Evolutionary conservation across 345 rosid species (phyloP).

Genomic region (Ailanthus altissimus): DNA sequence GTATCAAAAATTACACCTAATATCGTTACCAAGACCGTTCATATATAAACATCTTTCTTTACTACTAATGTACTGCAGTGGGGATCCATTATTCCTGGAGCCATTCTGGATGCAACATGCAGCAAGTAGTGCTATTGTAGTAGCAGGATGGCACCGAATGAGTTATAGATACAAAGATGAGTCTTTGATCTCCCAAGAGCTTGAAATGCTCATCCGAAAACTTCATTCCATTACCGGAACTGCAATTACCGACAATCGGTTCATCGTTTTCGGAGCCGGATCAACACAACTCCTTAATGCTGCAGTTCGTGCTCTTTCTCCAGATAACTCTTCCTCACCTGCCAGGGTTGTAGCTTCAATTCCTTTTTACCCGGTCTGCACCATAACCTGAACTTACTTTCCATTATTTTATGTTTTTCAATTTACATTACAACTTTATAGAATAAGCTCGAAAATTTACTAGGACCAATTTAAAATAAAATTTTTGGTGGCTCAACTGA

Average conservation of each 20-base stretch:
- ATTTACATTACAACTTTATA: no score
- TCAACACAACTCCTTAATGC: constrained; percentile 69
- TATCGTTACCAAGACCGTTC: no score
- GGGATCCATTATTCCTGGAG: constrained; percentile 59
- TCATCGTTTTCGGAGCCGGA: constrained; percentile 59
- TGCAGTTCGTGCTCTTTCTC: constrained; percentile 59
- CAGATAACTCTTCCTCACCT: constrained; percentile 42
- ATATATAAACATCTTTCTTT: no score
- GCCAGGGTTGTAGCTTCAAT: constrained; percentile 48
- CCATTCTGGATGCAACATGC: constrained; percentile 58
- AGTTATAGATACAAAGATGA: constrained; percentile 36
- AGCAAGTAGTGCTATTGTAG: constrained; percentile 42
- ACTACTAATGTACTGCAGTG: no score
- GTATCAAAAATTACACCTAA: no score
- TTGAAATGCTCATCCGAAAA: constrained; percentile 45
- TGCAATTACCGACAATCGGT: constrained; percentile 52
- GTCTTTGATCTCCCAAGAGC: constrained; percentile 32
- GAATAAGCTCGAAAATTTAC: no score
- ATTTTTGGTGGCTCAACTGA: no score
- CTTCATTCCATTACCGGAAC: constrained; percentile 56
- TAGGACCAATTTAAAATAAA: no score
- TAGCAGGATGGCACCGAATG: constrained; percentile 68
- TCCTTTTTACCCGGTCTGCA: constrained; percentile 57
- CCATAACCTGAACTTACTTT: no score
- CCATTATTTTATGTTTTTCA: no score